Evolutionary conservation across 495 filamentous ascomycete genomes (phyloP), one percentile per base, ranked within the genome.

Genomic region (Penicillium steckii): DNA sequence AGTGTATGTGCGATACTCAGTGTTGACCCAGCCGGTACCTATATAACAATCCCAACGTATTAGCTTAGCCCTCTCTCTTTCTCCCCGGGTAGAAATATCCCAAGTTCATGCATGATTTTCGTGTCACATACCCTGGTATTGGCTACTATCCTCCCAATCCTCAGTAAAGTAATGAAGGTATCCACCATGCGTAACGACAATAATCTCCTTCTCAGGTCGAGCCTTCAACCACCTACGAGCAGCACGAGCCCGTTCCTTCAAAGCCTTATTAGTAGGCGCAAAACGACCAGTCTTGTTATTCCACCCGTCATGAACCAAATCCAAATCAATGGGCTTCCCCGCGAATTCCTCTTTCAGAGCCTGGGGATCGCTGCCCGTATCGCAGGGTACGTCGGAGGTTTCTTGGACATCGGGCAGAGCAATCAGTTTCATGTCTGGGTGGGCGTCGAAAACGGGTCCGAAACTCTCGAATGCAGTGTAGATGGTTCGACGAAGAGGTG

Each of bases 11-110:
- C 92, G 84, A 62, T 78, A 88, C 69, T 96, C 91, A 9, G 86
- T 86, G 68, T 97, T 96, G 8, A 57, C 56, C 92, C 92, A 96
- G 15, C 89, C 89, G 0, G 91, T 95, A 24, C 89, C 87, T 77
- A 41, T 1, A 15, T 19, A 56, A 8, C 22, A 12, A 38, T 17
- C n/a, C 15, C 17, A 43, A 33, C 19, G 26, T 18, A n/a, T n/a
- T n/a, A n/a, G n/a, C n/a, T n/a, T 29, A 54, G 24, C 29, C n/a
- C 9, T 41, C 8, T 21, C 10, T 38, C 35, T n/a, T n/a, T n/a
- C n/a, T n/a, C n/a, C n/a, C 12, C 35, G n/a, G 17, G 4, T 15
- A 18, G 35, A 18, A 32, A 13, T 32, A 2, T 13, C 3, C 32
- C 5, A 37, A 8, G 2, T 8, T 6, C 38, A 41, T 8, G 8